Evolutionary conservation across 2,329 filamentous ascomycete species (phyloP), one percentile per base, ranked within the genome.

Genomic region (Aspergillus eucalypticola): DNA sequence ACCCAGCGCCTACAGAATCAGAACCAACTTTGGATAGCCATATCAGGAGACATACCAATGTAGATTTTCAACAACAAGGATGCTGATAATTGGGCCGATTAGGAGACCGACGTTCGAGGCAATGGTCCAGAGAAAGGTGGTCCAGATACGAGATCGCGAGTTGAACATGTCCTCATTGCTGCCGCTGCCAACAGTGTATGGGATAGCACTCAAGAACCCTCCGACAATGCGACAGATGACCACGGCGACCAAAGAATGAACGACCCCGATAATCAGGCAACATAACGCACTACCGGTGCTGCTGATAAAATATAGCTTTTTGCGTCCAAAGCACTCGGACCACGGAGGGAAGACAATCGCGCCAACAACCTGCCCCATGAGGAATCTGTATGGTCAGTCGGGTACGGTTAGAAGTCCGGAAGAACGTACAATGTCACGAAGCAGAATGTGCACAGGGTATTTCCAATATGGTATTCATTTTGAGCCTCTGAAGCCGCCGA

Each of bases 161-260:
- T 81, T 76, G 67, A 76, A 82, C 67, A 83, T 75, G 64, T 83
- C 81, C 60, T 83, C 81, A 29, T 83, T 74, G 53, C 76, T 81
- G 0, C 81, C 80, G 0, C 76, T 73, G 3, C 78, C 75, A 7
- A 83, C 76, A 4, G 79, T 75, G 0, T 78, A 73, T 0, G 81
- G 81, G n/a, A 82, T 75, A 2, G 81, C 79, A 0, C 79, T 80
- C 3, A 78, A 63, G 11, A 81, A 65, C 0, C 81, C 81, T 0
- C 75, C 75, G 3, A 78, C 44, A 46, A 80, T 75, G 2, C 81
- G 72, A 1, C 78, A 76, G 7, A 78, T 58, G 7, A 76, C 66
- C 0, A 76, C 71, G 1, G 70, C 74, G 1, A 71, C 62, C 3
- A 78, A 29, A 0, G 68, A 73, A 5, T 70, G 76, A 5, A 71